Evolutionary conservation across 2,329 filamentous ascomycete genomes (phyloP), one percentile per base, ranked within the genome.

Genomic region (Calcarisporium arbuscula): DNA sequence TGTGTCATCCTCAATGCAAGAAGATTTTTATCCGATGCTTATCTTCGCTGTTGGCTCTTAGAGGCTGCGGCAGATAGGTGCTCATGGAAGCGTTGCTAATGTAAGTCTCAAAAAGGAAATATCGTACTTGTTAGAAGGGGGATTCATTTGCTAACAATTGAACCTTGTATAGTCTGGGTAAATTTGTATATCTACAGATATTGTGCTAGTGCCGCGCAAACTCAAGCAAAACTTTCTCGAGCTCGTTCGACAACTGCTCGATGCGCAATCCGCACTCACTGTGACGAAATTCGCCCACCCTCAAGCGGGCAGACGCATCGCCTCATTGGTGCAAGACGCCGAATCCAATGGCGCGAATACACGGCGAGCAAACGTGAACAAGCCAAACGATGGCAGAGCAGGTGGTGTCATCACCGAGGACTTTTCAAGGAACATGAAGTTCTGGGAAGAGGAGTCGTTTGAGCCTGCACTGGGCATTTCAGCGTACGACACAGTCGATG

Each of bases 1-100:
- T 46, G 42, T 2, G 48, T 40, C 4, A 48, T 53, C 28, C 39
- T 53, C 8, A 46, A 45, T 34, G 47, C 46, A 36, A 6, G 22
- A n/a, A n/a, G n/a, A 20, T 5, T 46, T n/a, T n/a, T n/a, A n/a
- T n/a, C n/a, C n/a, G n/a, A n/a, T n/a, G n/a, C n/a, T n/a, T n/a
- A n/a, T n/a, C n/a, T n/a, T n/a, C n/a, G n/a, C n/a, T n/a, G n/a
- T n/a, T n/a, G n/a, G n/a, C n/a, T n/a, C n/a, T n/a, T n/a, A n/a
- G n/a, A n/a, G n/a, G n/a, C n/a, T n/a, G n/a, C n/a, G n/a, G n/a
- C n/a, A n/a, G n/a, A n/a, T n/a, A n/a, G n/a, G n/a, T n/a, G n/a
- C n/a, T n/a, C n/a, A n/a, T n/a, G n/a, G n/a, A n/a, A n/a, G n/a
- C n/a, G n/a, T n/a, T n/a, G n/a, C n/a, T n/a, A n/a, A n/a, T n/a